Percentiles rank a stretch among this genome's conserved stretches.
These are phyloP conservation scores for Penicillium alfredii DNA, from an alignment of 495 filamentous ascomycete genomes.

Conservation along the genomic window DNA sequence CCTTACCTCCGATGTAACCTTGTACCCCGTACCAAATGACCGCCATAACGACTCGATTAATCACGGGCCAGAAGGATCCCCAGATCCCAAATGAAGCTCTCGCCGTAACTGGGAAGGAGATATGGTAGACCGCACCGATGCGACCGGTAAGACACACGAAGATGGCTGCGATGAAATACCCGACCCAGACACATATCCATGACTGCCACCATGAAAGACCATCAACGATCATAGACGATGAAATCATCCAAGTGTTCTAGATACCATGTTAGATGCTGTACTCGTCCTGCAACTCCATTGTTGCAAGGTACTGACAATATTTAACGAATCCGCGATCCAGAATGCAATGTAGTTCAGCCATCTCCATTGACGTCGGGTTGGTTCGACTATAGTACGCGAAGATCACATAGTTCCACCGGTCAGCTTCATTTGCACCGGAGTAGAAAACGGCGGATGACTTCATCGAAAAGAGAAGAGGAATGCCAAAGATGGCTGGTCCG, in stretches of 20 bases:
- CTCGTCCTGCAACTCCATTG: neutral
- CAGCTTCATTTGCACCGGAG: slow-evolving; percentile 9
- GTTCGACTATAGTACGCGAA: slow-evolving; percentile 54
- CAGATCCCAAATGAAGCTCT: slow-evolving; percentile 80
- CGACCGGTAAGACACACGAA: slow-evolving; percentile 77
- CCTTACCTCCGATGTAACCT: slow-evolving; percentile 68
- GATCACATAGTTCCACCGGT: slow-evolving; percentile 10
- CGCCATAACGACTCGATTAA: slow-evolving; percentile 87
- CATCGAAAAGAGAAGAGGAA: neutral
- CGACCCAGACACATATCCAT: slow-evolving; percentile 84
- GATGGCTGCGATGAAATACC: slow-evolving; percentile 67
- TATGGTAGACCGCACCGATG: slow-evolving; percentile 85
- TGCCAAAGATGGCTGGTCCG: no score
- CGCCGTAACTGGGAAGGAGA: slow-evolving; percentile 75
- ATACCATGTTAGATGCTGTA: slow-evolving; percentile 8
- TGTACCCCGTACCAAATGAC: slow-evolving; percentile 74
- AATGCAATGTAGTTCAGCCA: slow-evolving; percentile 86
- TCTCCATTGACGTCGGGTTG: slow-evolving; percentile 78
- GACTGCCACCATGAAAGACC: slow-evolving; percentile 94
- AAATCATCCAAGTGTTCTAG: slow-evolving; percentile 95
- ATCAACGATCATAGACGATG: slow-evolving; percentile 69
- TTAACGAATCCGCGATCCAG: slow-evolving; percentile 92
- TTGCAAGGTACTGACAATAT: slow-evolving; percentile 54
- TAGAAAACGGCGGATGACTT: neutral
- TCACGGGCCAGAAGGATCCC: slow-evolving; percentile 84